Base-by-base conservation (phyloP, 352 stramenopile species). In the Globisporangium orthogonon region DNA sequence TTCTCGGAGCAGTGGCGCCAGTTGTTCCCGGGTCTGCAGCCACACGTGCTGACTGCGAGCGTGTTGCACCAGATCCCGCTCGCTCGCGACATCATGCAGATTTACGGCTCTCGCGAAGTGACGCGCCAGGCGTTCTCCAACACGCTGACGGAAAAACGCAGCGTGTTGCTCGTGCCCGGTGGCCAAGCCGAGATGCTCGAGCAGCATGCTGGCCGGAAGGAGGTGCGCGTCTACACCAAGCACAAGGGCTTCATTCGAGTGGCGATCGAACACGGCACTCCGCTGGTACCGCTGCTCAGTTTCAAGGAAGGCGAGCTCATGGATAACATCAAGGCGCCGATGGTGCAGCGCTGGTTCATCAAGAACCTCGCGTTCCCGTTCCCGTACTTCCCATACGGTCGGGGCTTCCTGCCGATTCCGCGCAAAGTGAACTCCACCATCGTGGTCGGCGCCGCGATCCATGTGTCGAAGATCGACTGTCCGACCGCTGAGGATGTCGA, bases 181-280 rank as follows among this genome's bases (percentile, higher is more conserved):
- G 84, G 84, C 15, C 84, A 94, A 60, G 76, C 82, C 10, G 84
- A 94, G 61, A 91, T 94, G 82, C 62, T 94, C 28, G 63, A 87
- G 49, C 83, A 89, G 62, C 74, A 65, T 15, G 86, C 81, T 13
- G 63, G 61, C 37, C 58, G 66, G 23, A 83, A 85, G 11, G 62
- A 91, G 58, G 71, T 92, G 47, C 82, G 82, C 33, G 61, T 94
- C 15, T 85, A 86, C 56, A 94, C 80, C 3, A 65, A 71, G 31
- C 84, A 94, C 69, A 86, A 85, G 43, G 84, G 84, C 10, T 94
- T 94, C 52, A 73, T 94, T 17, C 84, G 84, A 6, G 58, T 92
- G 15, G 84, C 84, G 11, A 78, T 94, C 44, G 79, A 92, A 52
- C 71, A 92, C 45, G 84, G 84, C 43, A 73, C 74, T 17, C 69